phyloP scores from a whole-genome alignment of 805 yeast genomes.

The Kuraishia molischiana region DNA sequence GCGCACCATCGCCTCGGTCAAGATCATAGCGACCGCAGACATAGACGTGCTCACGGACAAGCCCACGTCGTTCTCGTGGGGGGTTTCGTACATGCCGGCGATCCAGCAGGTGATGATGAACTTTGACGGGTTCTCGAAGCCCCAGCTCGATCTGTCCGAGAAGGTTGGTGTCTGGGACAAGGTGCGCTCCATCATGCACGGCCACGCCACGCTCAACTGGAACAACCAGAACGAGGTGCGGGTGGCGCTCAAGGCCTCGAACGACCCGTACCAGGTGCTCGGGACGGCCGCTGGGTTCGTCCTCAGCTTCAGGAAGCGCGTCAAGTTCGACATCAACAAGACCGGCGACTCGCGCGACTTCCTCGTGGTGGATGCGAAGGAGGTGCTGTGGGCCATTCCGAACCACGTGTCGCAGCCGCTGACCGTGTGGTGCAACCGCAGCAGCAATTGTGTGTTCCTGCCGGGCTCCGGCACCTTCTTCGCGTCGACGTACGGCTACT shows the following conservation, averaged over 20 bases:
- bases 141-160: constrained; percentile 79
- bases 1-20: constrained; percentile 68
- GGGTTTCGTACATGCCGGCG: constrained; percentile 75
- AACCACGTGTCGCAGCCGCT: constrained; percentile 50
- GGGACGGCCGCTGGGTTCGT: constrained; percentile 69
- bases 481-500: constrained; percentile 15
- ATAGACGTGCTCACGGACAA: constrained; percentile 42
- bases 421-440: constrained; percentile 36
- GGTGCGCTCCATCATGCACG: constrained; percentile 66
- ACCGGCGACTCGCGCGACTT: constrained; percentile 61
- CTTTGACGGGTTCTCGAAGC: constrained; percentile 79
- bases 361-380: constrained; percentile 50
- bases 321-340: constrained; percentile 51
- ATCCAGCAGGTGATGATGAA: constrained; percentile 70
- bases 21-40: constrained; percentile 53
- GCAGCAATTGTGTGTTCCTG: constrained; percentile 5
- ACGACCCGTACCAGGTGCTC: constrained; percentile 68
- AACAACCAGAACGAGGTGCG: constrained; percentile 39
- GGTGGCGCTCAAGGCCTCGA: constrained; percentile 61
- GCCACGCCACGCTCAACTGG: constrained; percentile 46
- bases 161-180: constrained; percentile 94
- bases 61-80: constrained; percentile 74
- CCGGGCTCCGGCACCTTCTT: constrained; percentile 2
- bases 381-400: constrained; percentile 65
- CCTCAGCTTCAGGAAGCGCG: constrained; percentile 57